Percentiles rank a stretch among this genome's conserved stretches.
Conservation (phyloP, 2,329 filamentous ascomycete genomes). For the Fusarium sp. region DNA sequence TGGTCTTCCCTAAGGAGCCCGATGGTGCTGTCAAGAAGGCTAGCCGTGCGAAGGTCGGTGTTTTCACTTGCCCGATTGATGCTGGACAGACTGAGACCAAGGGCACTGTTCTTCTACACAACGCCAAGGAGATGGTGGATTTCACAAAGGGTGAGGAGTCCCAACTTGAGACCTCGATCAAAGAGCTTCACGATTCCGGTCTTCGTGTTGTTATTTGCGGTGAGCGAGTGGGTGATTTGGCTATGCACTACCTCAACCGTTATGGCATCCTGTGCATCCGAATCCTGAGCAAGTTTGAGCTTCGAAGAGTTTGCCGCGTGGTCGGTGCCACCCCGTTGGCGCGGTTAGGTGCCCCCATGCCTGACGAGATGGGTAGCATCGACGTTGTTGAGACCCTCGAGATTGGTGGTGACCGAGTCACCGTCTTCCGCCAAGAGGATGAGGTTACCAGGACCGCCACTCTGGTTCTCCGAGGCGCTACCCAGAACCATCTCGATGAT, state of each 20-base stretch:
- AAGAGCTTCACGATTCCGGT: conserved; percentile 95
- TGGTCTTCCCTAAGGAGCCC: conserved; percentile 98
- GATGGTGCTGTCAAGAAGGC: conserved; percentile 93
- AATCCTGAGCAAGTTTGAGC: conserved; percentile 97
- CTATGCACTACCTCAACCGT: conserved; percentile 97
- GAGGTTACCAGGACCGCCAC: conserved; percentile 94
- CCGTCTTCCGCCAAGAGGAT: conserved; percentile 97
- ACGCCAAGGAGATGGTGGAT: conserved; percentile 98
- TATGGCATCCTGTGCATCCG: conserved; percentile 97
- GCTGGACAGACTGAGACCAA: conserved; percentile 98
- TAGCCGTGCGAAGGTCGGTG: conserved; percentile 92
- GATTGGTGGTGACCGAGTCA: conserved; percentile 97
- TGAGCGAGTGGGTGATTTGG: conserved; percentile 93
- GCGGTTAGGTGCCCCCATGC: conserved; percentile 96
- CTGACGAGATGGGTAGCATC: conserved; percentile 97
- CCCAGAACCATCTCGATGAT: conserved; percentile 98
- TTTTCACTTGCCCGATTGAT: conserved; percentile 97
- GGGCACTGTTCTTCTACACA: conserved; percentile 96
- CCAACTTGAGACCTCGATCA: conserved; percentile 91
- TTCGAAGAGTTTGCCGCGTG: conserved; percentile 93
- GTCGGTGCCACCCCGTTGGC: conserved; percentile 97
- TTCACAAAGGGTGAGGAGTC: conserved; percentile 97
- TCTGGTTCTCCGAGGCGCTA: conserved; percentile 93
- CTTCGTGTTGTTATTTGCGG: conserved; percentile 93
- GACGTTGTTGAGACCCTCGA: conserved; percentile 97